A percentile compares a stretch with the other conserved stretches of the same genome.
phyloP scores from a whole-genome alignment of 192 early-diverging fungal genomes.

The Mortierella alpina region DNA sequence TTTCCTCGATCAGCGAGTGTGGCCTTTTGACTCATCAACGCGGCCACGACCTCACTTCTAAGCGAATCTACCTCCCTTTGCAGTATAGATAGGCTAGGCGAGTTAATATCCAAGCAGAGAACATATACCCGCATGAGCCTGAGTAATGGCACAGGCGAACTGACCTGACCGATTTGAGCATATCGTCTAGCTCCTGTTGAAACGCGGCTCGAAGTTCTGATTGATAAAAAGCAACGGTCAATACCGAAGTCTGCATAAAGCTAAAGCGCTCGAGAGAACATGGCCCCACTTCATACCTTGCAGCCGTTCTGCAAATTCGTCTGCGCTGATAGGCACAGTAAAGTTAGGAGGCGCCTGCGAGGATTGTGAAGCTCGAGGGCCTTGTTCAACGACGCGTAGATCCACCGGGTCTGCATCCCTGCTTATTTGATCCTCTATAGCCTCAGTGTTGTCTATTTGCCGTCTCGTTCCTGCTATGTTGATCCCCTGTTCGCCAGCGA shows the following conservation, averaged over 20 bases:
- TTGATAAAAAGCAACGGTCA: not conserved
- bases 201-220: not conserved
- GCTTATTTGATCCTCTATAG: too few species aligned
- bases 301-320: slow-evolving; percentile 1
- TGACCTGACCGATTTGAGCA: slow-evolving; percentile 23
- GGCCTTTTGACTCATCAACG: not conserved
- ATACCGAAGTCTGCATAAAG: too few species aligned
- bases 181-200: slow-evolving; percentile 3
- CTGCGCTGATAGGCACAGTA: not conserved
- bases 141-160: not conserved
- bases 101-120: too few species aligned
- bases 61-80: slow-evolving; percentile 13
- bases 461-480: too few species aligned
- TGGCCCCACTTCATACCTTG: not conserved
- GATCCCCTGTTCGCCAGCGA: not conserved
- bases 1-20: slow-evolving; percentile 14
- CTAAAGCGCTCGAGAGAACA: too few species aligned
- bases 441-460: too few species aligned
- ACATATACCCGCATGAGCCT: too few species aligned
- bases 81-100: too few species aligned
- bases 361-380: too few species aligned
- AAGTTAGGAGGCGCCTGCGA: too few species aligned
- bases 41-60: not conserved
- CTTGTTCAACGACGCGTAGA: too few species aligned
- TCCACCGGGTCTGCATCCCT: too few species aligned